Evolutionary conservation across 768 basidiomycete species (phyloP), one percentile per base, ranked within the genome.

Genomic region (Rhodotorula graminis): DNA sequence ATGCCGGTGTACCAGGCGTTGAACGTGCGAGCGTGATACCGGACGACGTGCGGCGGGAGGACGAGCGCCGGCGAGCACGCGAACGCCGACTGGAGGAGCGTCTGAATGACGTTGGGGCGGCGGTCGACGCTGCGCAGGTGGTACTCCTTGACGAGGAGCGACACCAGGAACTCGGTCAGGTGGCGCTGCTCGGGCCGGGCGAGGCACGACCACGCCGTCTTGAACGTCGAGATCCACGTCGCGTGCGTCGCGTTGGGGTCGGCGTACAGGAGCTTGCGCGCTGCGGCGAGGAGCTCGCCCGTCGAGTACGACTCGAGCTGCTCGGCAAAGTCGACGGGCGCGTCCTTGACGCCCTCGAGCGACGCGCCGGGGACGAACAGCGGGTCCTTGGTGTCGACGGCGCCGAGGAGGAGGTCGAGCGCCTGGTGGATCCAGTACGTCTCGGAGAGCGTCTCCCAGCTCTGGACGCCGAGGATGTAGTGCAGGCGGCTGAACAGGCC

Each of bases 391-490:
- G 73, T 65, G 65, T 82, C 86, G 25, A 86, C 82, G n/a, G 86
- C 83, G n/a, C 92, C 91, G 27, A 98, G 85, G 16, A 98, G 83
- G 47, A 97, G 87, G 78, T 95, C 90, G 40, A 97, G 83, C 25
- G 93, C 92, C 29, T 98, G 85, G 75, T 90, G 89, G 47, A 94
- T 89, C 96, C 96, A 99, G 77, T 96, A 92, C 66, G 90, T 87
- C 71, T 95, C 93, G 5, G 91, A 87, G 29, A 99, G 82, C 3
- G 89, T 87, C 68, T 98, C 96, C 96, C 96, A 99, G 77, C 85
- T 92, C 81, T 98, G 95, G 25, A 94, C 89, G 37, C 90, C 93
- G 52, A 95, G 84, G 74, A 98, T 88, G 80, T 94, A 97, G 53
- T 90, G 89, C 60, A 99, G 81, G 40, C 96, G 89, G 70, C 86